Evolutionary conservation across 2,329 filamentous ascomycete genomes (phyloP).

Genomic region (Fusarium buxicola): DNA sequence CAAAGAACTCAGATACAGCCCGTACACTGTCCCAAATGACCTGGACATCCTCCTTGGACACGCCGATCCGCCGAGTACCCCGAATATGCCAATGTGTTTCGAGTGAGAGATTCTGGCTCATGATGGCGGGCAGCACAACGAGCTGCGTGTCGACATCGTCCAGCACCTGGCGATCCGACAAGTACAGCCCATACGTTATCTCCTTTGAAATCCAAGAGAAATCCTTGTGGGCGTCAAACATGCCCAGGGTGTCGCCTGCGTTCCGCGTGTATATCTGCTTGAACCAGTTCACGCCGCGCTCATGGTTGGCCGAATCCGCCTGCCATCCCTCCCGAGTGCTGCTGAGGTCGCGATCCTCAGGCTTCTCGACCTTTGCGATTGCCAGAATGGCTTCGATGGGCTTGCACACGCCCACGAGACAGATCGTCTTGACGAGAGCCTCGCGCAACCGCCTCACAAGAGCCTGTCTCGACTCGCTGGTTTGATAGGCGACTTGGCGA

Average conservation of each 20-base stretch:
- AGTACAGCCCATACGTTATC: conserved; percentile 69
- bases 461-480: conserved; percentile 56
- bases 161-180: conserved; percentile 66
- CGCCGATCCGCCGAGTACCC: conserved; percentile 44
- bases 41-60: conserved; percentile 44
- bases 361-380: conserved; percentile 61
- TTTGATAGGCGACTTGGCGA: conserved; percentile 54
- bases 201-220: conserved; percentile 63
- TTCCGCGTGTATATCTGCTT: conserved; percentile 67
- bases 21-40: conserved; percentile 43
- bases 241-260: conserved; percentile 48
- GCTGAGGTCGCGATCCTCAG: conserved; percentile 68
- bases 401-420: conserved; percentile 71
- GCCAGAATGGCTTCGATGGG: conserved; percentile 69
- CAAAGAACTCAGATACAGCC: conserved; percentile 44
- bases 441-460: conserved; percentile 67
- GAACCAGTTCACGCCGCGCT: conserved; percentile 67
- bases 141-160: conserved; percentile 66
- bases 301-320: conserved; percentile 65
- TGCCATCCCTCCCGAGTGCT: conserved; percentile 68
- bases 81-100: conserved; percentile 66
- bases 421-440: conserved; percentile 67
- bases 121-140: conserved; percentile 64
- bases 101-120: conserved; percentile 66
- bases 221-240: conserved; percentile 54